A percentile compares a stretch with the other conserved stretches of the same genome.
These are phyloP conservation scores for Oxytropis ochrocephala DNA, from an alignment of 306 rosid genomes.

Conservation along the genomic window DNA sequence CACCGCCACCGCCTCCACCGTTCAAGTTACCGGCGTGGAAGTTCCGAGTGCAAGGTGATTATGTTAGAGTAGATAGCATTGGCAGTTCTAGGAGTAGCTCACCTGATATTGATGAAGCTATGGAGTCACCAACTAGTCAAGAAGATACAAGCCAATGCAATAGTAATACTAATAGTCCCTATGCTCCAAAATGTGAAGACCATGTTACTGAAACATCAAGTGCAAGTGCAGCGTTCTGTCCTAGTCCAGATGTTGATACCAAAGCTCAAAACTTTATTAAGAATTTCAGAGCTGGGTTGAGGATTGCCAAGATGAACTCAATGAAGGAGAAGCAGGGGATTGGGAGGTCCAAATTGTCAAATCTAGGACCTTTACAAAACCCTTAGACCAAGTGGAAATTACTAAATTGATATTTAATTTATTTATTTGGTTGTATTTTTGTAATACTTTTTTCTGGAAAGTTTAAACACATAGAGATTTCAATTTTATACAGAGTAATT, in stretches of 20 bases:
- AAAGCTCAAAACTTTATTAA: constrained; percentile 76
- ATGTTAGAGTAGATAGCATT: constrained; percentile 59
- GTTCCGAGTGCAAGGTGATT: constrained; percentile 60
- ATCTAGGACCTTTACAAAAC: constrained; percentile 41
- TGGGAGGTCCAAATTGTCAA: constrained; percentile 35
- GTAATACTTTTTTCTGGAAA: background rate
- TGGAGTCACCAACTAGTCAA: constrained; percentile 35
- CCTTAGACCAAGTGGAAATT: constrained; percentile 13
- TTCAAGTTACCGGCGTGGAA: constrained; percentile 50
- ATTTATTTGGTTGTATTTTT: background rate
- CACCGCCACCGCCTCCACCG: constrained; percentile 71
- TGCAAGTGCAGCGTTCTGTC: constrained; percentile 37
- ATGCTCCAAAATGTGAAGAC: constrained; percentile 18
- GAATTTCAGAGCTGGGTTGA: constrained; percentile 70
- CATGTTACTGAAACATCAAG: background rate
- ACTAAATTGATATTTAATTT: background rate
- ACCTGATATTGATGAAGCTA: constrained; percentile 54
- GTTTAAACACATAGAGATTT: constrained; percentile 12
- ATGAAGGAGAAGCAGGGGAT: constrained; percentile 43
- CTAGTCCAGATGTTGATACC: constrained; percentile 83
- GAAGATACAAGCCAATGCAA: background rate
- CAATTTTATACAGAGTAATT: constrained; percentile 18
- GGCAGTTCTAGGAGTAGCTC: constrained; percentile 63
- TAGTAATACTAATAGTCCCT: background rate
- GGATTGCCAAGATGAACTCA: constrained; percentile 73